A percentile compares a stretch with the other conserved stretches of the same genome.
These are phyloP conservation scores for Candida sakaeoensis DNA, from an alignment of 805 yeast species.

Conservation along the genomic window DNA sequence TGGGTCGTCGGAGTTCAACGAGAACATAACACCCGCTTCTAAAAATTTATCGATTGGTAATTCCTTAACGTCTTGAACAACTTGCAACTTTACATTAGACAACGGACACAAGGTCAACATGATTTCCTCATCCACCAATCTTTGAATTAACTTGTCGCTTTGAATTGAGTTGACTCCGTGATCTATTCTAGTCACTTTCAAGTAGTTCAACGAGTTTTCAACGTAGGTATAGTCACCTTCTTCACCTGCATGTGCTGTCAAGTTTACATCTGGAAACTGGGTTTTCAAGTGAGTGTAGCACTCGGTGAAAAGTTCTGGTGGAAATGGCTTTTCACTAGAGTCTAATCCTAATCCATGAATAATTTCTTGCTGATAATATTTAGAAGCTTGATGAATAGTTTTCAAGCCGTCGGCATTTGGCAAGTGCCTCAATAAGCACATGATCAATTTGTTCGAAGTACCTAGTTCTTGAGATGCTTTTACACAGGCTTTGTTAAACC, in stretches of 20 bases:
- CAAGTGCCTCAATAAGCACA: conserved; percentile 78
- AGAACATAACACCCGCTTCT: conserved; percentile 67
- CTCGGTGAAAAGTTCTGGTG: conserved; percentile 65
- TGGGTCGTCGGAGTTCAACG: conserved; percentile 47
- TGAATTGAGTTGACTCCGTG: conserved; percentile 72
- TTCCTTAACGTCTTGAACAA: conserved; percentile 62
- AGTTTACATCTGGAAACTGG: conserved; percentile 49
- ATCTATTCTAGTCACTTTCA: conserved; percentile 69
- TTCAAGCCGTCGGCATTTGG: conserved; percentile 57
- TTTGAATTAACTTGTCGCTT: conserved; percentile 49
- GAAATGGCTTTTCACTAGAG: conserved; percentile 74
- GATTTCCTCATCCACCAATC: conserved; percentile 52
- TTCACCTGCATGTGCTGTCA: conserved; percentile 89
- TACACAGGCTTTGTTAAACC: conserved; percentile 65
- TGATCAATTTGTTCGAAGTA: conserved; percentile 66
- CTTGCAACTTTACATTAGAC: conserved; percentile 73
- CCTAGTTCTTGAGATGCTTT: conserved; percentile 58
- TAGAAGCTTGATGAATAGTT: conserved; percentile 51
- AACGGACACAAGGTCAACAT: conserved; percentile 74
- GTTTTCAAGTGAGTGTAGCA: conserved; percentile 52
- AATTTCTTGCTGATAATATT: conserved; percentile 51
- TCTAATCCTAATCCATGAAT: conserved; percentile 81
- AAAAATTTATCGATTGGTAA: conserved; percentile 62
- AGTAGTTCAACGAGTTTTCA: conserved; percentile 50
- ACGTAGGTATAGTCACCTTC: conserved; percentile 80